These are phyloP conservation scores for Lophiotrema nucula DNA, from an alignment of 495 filamentous ascomycete species.

Conservation along the genomic window DNA sequence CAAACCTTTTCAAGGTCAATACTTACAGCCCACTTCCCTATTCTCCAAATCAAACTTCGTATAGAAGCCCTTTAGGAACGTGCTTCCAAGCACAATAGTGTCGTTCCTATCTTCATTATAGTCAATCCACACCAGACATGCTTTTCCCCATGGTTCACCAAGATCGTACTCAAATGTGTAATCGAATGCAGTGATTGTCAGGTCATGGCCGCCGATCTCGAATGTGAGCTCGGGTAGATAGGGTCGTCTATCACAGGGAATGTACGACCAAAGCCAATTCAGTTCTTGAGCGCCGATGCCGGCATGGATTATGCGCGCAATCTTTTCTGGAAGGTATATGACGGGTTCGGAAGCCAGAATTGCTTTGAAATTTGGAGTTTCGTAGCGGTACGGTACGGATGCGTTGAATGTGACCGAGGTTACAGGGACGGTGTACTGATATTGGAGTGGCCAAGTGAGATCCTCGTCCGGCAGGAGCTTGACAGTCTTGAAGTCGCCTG, in stretches of 20 bases:
- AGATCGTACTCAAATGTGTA: not conserved
- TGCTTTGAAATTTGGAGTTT: not conserved
- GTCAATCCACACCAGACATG: not conserved
- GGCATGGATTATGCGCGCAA: not conserved
- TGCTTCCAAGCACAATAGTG: not conserved
- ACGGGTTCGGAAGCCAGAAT: not conserved
- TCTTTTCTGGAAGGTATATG: not conserved
- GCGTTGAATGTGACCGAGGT: not conserved
- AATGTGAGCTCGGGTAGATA: conserved; percentile 1
- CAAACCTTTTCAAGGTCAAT: not conserved
- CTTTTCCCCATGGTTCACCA: not conserved
- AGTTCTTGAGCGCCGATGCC: not conserved
- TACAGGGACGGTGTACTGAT: not conserved
- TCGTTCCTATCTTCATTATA: not conserved
- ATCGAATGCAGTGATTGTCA: not conserved
- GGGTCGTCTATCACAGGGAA: not conserved
- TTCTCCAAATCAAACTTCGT: not conserved
- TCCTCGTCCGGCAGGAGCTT: not conserved
- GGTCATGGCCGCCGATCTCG: not conserved
- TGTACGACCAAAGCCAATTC: no score
- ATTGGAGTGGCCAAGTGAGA: not conserved
- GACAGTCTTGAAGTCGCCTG: not conserved
- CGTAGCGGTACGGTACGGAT: not conserved
- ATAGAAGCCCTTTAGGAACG: conserved; percentile 4
- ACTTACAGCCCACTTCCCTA: not conserved